phyloP scores from a whole-genome alignment of 176 grass and related monocot genomes.

The Rhynchospora tenuis region DNA sequence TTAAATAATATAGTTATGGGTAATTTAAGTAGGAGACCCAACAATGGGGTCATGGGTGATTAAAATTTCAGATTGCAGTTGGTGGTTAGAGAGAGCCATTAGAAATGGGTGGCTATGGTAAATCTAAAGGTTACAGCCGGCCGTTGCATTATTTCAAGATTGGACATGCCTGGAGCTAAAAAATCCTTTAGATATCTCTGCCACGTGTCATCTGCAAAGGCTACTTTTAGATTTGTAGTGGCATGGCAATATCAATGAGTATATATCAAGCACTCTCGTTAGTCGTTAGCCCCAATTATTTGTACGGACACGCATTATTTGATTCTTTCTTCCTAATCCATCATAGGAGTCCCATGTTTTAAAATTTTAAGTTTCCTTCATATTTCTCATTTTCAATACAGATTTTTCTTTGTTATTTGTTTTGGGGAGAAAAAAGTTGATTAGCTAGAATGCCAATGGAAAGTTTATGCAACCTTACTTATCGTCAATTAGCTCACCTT shows the following conservation, averaged over 20 bases:
- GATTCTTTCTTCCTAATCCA: not conserved
- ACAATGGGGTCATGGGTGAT: not conserved
- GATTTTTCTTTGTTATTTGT: not conserved
- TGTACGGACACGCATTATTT: not conserved
- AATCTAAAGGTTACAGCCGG: not conserved
- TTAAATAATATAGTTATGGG: too few species aligned
- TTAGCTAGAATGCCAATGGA: not conserved
- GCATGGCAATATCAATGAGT: not conserved
- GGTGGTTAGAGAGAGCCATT: not conserved
- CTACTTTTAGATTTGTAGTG: not conserved
- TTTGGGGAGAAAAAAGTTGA: not conserved
- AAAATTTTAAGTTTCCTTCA: not conserved
- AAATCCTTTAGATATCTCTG: not conserved
- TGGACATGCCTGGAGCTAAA: not conserved
- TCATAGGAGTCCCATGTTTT: not conserved
- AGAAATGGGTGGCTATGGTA: slow-evolving; percentile 14
- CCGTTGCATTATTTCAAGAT: slow-evolving; percentile 5
- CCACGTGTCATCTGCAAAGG: not conserved
- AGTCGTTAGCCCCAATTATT: not conserved
- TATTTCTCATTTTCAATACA: not conserved
- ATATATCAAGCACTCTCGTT: not conserved
- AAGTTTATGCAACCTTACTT: not conserved
- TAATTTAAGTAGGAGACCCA: too few species aligned
- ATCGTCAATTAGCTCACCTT: not conserved
- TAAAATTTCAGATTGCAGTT: not conserved